Conservation (phyloP, 768 basidiomycete genomes). For the Phaffia australis region DNA sequence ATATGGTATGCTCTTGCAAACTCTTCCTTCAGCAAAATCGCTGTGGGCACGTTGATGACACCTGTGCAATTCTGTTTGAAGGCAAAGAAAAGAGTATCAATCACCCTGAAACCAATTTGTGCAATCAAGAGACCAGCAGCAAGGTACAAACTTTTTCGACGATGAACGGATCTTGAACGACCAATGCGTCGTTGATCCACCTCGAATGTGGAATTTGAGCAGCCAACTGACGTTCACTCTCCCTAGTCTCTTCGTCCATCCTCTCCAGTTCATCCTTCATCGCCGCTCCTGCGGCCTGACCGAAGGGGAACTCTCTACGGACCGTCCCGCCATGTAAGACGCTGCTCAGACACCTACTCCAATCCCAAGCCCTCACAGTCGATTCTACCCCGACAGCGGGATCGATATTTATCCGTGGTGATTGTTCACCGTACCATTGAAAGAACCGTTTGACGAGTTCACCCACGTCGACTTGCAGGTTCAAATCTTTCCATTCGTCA, state of each 20-base stretch:
- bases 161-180: slow-evolving; percentile 19
- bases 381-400: background rate
- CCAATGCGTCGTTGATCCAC: background rate
- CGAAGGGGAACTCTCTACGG: background rate
- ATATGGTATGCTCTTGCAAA: slow-evolving; percentile 11
- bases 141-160: slow-evolving; percentile 2
- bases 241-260: no score
- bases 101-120: no score
- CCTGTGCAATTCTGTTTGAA: slow-evolving; percentile 10
- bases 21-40: background rate
- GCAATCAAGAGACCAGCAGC: background rate
- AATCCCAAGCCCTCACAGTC: background rate
- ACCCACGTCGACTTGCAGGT: slow-evolving; percentile 6
- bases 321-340: slow-evolving; percentile 2
- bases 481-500: background rate
- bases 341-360: slow-evolving; percentile 2
- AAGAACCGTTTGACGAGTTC: slow-evolving; percentile 14
- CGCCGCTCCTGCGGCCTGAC: no score
- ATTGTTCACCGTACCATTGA: slow-evolving; percentile 4
- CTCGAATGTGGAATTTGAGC: background rate
- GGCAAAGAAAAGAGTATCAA: background rate
- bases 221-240: no score
- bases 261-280: no score
- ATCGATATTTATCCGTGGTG: background rate
- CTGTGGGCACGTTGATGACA: slow-evolving; percentile 2